Base-by-base conservation (phyloP, 345 rosid species). In the Hibiscus mutabilis region DNA sequence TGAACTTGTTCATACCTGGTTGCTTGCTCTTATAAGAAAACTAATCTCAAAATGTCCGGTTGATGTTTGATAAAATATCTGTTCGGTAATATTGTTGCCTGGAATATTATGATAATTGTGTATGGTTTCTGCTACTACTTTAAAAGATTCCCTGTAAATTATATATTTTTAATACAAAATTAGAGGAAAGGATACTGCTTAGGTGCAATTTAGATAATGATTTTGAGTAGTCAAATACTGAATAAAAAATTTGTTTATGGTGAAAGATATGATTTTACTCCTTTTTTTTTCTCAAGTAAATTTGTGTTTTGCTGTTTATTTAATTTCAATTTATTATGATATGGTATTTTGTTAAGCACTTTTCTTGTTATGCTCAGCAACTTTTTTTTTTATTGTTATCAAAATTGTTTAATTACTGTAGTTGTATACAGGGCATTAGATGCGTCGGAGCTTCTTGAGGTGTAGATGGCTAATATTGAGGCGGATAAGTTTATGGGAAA, bases 381-480 rank as follows among this genome's bases (percentile, higher is more conserved):
- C 40, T n/a, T n/a, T n/a, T n/a, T n/a, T n/a, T n/a, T n/a, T n/a
- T n/a, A n/a, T n/a, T n/a, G n/a, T n/a, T n/a, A n/a, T n/a, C n/a
- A n/a, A n/a, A n/a, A n/a, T n/a, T 37, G 42, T 37, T 37, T 7
- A 7, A 37, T 37, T 37, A 37, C 1, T 37, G 42, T 37, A 1
- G 42, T 37, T 37, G n/a, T 25, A 55, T 18, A 55, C 9, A 55
- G 12, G 0, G 24, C 22, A 52, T 6, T 55, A 18, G 60, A 84
- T 64, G 89, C 80, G 3, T 72, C 85, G 69, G 63, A 73, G 77
- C 86, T 91, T 63, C 84, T 88, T 74, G 93, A 88, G 74, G 86
- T 90, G 92, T 80, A 47, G 68, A 67, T 18, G 47, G 78, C 74
- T 60, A 74, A 75, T 73, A 77, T 88, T 53, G 66, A 79, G 75